These are phyloP conservation scores for Psidium friedrichsthalianum DNA, from an alignment of 345 rosid genomes.

Conservation along the genomic window DNA sequence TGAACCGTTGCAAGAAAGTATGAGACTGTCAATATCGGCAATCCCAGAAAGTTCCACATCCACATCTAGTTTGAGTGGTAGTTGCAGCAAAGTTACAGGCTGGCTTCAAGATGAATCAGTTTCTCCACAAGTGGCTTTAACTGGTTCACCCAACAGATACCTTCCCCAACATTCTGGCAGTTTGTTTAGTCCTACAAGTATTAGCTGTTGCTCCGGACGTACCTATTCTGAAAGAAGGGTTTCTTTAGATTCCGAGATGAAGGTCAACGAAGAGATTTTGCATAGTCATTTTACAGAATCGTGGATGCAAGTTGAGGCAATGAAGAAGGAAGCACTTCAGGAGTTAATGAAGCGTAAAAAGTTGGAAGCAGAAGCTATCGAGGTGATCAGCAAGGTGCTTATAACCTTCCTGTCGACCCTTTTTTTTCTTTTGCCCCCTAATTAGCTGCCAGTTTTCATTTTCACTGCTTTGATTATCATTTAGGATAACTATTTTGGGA, in stretches of 20 bases:
- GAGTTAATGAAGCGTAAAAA: conserved; percentile 19
- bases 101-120: conserved; percentile 17
- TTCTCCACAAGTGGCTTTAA: conserved; percentile 3
- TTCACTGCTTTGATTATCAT: neutral
- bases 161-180: neutral
- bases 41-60: conserved; percentile 7
- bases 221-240: conserved; percentile 16
- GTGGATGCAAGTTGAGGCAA: conserved; percentile 17
- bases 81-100: conserved; percentile 5
- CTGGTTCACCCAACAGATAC: conserved; percentile 6
- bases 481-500: neutral
- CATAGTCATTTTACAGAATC: conserved; percentile 17
- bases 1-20: neutral
- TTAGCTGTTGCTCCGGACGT: conserved; percentile 11
- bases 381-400: conserved; percentile 41
- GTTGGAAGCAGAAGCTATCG: conserved; percentile 34
- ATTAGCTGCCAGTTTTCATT: neutral
- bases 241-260: conserved; percentile 24
- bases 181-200: conserved; percentile 14
- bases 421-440: neutral
- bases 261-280: conserved; percentile 19
- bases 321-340: conserved; percentile 16
- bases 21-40: neutral
- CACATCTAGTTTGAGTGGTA: conserved; percentile 6
- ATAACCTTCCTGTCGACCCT: neutral